These are phyloP conservation scores for Ceratocystis cubensis DNA, from an alignment of 2,329 filamentous ascomycete genomes.

Conservation along the genomic window DNA sequence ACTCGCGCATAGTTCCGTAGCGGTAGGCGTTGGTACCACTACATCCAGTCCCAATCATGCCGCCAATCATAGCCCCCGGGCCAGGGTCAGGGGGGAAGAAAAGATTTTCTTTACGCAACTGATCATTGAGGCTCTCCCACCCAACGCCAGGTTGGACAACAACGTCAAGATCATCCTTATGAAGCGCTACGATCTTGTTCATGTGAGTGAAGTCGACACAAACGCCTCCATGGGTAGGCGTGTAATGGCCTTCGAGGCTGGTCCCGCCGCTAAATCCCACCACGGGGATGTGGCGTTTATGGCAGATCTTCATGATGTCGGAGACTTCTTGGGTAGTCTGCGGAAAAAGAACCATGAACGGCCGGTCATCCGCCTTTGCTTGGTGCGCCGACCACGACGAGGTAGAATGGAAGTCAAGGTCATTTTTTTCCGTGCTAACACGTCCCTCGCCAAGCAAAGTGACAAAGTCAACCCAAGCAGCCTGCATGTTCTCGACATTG, in stretches of 20 bases:
- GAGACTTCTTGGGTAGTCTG: conserved; percentile 69
- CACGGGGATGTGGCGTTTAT: conserved; percentile 67
- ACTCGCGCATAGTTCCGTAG: conserved; percentile 90
- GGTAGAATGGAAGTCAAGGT: conserved; percentile 44
- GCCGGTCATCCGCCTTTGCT: conserved; percentile 36
- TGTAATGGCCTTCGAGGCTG: conserved; percentile 78
- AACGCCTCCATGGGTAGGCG: conserved; percentile 68
- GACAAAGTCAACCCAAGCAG: conserved; percentile 57
- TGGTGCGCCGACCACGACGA: conserved; percentile 53
- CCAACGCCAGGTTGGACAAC: conserved; percentile 70
- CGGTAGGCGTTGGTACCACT: conserved; percentile 80
- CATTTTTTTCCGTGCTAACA: conserved; percentile 46
- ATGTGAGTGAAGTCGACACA: conserved; percentile 79
- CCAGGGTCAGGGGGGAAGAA: conserved; percentile 91
- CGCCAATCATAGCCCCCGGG: conserved; percentile 83
- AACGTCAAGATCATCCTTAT: conserved; percentile 66
- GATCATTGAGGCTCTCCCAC: conserved; percentile 76
- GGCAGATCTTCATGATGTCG: conserved; percentile 80
- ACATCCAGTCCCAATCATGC: conserved; percentile 65
- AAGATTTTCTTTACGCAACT: conserved; percentile 57
- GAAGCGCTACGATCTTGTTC: conserved; percentile 64
- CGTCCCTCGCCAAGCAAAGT: conserved; percentile 51
- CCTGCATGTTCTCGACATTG: conserved; percentile 51
- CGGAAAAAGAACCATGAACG: conserved; percentile 66
- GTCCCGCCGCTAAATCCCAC: conserved; percentile 81